A percentile compares a stretch with the other conserved stretches of the same genome.
Evolutionary conservation across 2,329 filamentous ascomycete genomes (phyloP).

Genomic region (Fusarium continuum): DNA sequence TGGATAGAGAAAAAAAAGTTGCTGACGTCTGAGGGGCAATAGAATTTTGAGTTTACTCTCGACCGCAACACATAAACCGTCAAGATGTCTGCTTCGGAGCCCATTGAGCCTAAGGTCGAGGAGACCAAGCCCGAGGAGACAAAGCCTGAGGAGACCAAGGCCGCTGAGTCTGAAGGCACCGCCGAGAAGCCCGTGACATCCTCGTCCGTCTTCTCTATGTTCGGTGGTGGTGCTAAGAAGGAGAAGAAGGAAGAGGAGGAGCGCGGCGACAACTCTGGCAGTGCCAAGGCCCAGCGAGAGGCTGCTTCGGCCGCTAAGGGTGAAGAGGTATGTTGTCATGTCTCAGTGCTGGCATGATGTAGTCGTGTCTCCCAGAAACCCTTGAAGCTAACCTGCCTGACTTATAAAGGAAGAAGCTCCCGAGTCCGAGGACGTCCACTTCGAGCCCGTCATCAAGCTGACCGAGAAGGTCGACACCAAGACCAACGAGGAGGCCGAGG

Average conservation of each 20-base stretch:
- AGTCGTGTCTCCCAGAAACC: not conserved
- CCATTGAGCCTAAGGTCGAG: conserved; percentile 64
- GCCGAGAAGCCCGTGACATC: conserved; percentile 59
- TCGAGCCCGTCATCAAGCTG: conserved; percentile 94
- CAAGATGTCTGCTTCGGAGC: conserved; percentile 61
- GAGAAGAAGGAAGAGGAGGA: conserved; percentile 88
- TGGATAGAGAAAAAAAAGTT: conserved; percentile 18
- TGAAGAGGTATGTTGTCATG: conserved; percentile 60
- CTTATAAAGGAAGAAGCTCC: conserved; percentile 70
- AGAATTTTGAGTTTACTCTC: conserved; percentile 17
- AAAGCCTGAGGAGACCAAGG: conserved; percentile 45
- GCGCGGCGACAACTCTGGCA: conserved; percentile 86
- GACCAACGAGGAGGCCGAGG: conserved; percentile 98
- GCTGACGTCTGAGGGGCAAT: conserved; percentile 32
- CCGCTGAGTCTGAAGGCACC: conserved; percentile 30
- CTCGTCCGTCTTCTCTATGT: conserved; percentile 93
- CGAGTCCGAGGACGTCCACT: conserved; percentile 93
- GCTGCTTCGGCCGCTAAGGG: conserved; percentile 67
- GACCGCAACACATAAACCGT: conserved; percentile 24
- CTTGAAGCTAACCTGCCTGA: conserved; percentile 7
- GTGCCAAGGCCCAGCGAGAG: conserved; percentile 80
- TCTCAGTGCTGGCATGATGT: conserved; percentile 20
- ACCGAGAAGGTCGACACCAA: conserved; percentile 97
- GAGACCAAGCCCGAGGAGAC: conserved; percentile 52
- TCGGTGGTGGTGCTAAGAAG: conserved; percentile 96